Conservation (phyloP, 2,329 filamentous ascomycete genomes). For the Hypoxylon sp. region DNA sequence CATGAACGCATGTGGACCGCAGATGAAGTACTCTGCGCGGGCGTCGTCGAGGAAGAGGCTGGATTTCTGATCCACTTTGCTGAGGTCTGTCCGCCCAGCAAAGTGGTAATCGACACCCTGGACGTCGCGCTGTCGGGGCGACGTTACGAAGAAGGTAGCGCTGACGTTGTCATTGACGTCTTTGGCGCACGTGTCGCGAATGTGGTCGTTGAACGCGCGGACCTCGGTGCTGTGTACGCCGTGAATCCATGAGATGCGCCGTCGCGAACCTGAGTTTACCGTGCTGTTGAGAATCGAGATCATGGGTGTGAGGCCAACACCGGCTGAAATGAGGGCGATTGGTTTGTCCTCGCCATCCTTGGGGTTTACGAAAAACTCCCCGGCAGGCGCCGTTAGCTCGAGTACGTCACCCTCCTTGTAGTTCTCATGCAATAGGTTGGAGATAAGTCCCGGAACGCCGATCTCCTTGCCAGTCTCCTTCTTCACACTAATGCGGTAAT, state of each 20-base stretch:
- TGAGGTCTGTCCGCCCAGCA: slow-evolving; percentile 71
- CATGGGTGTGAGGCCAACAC: slow-evolving; percentile 78
- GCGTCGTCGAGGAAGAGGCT: slow-evolving; percentile 70
- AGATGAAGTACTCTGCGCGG: slow-evolving; percentile 77
- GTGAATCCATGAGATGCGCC: slow-evolving; percentile 75
- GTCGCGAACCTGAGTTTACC: slow-evolving; percentile 51
- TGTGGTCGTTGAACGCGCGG: slow-evolving; percentile 69
- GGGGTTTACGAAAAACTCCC: slow-evolving; percentile 74
- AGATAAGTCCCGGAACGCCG: slow-evolving; percentile 64
- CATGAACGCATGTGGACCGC: slow-evolving; percentile 81
- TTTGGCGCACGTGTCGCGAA: slow-evolving; percentile 60
- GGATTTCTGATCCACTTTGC: slow-evolving; percentile 64
- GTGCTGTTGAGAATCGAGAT: slow-evolving; percentile 72
- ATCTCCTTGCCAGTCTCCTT: slow-evolving; percentile 63
- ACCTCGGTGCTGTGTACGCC: slow-evolving; percentile 65
- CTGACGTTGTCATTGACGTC: slow-evolving; percentile 66
- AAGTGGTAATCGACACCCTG: slow-evolving; percentile 72
- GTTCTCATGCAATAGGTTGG: slow-evolving; percentile 66
- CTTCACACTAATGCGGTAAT: slow-evolving; percentile 84
- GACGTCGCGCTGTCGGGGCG: slow-evolving; percentile 60
- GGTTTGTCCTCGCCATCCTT: slow-evolving; percentile 62
- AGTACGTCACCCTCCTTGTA: slow-evolving; percentile 67
- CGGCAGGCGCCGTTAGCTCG: slow-evolving; percentile 69
- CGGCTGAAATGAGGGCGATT: slow-evolving; percentile 76
- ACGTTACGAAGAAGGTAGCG: slow-evolving; percentile 71